A percentile compares a stretch with the other conserved stretches of the same genome.
These are phyloP conservation scores for Trametes cubensis DNA, from an alignment of 768 basidiomycete genomes.

Conservation along the genomic window DNA sequence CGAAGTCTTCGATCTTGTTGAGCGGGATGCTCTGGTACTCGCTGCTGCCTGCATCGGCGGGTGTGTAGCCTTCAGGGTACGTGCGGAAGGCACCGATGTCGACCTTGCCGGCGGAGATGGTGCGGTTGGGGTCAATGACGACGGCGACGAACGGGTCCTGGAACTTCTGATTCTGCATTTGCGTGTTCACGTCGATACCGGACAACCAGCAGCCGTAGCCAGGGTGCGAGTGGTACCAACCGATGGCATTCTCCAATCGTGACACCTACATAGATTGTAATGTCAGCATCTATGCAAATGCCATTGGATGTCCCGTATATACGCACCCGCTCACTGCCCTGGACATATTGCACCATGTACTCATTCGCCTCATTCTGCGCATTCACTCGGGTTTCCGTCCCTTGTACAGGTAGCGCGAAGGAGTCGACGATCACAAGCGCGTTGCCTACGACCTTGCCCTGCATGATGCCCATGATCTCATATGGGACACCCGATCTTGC, in stretches of 20 bases:
- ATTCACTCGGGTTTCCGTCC: constrained; percentile 97
- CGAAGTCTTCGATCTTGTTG: constrained; percentile 98
- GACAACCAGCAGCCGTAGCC: constrained; percentile 99
- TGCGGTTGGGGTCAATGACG: constrained; percentile 97
- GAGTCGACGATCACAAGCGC: constrained; percentile 90
- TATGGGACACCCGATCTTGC: constrained; percentile 96
- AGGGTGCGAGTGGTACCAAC: constrained; percentile 99
- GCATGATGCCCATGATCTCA: constrained; percentile 99
- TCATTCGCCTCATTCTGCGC: constrained; percentile 95
- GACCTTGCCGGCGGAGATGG: constrained; percentile 96
- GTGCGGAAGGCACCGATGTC: constrained; percentile 99
- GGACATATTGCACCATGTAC: constrained; percentile 96
- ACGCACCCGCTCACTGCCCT: constrained; percentile 76
- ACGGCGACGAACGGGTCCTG: constrained; percentile 98
- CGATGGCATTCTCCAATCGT: constrained; percentile 83
- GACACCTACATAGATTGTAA: constrained; percentile 59
- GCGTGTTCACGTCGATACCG: constrained; percentile 97
- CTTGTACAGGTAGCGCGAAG: constrained; percentile 95
- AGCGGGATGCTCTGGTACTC: constrained; percentile 97
- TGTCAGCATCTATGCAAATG: not conserved
- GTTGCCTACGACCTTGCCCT: constrained; percentile 86
- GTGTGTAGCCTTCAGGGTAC: constrained; percentile 93
- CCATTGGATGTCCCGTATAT: not conserved
- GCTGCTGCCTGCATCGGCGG: constrained; percentile 65
- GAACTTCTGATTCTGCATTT: constrained; percentile 91